A percentile compares a stretch with the other conserved stretches of the same genome.
These are phyloP conservation scores for Penicilliopsis zonata DNA, from an alignment of 495 filamentous ascomycete genomes.

Conservation along the genomic window DNA sequence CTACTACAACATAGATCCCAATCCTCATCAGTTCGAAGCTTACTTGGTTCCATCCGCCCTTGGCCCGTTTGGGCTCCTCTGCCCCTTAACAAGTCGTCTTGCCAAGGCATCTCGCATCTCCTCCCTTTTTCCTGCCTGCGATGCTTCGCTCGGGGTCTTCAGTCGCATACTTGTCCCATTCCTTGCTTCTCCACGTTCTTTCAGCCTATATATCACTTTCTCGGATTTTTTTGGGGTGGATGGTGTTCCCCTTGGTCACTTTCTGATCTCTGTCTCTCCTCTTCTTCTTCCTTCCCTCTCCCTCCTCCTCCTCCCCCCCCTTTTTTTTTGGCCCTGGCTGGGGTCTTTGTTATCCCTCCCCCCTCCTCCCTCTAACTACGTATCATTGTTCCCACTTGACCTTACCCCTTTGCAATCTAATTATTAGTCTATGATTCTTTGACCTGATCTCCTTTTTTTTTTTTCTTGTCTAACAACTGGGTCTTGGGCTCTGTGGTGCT, in stretches of 20 bases:
- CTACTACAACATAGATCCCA: no score
- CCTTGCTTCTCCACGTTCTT: constrained; percentile 9
- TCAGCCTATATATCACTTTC: no score
- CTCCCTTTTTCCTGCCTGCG: no score
- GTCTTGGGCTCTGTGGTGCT: no score
- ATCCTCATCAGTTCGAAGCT: no score
- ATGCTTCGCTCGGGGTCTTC: constrained; percentile 3
- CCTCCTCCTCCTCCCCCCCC: neutral
- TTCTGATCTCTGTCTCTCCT: constrained; percentile 2
- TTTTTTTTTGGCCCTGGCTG: neutral
- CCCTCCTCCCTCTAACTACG: neutral
- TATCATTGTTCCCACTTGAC: constrained; percentile 1
- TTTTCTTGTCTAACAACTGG: no score
- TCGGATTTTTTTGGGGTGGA: neutral
- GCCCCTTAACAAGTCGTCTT: no score
- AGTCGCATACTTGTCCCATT: constrained; percentile 9
- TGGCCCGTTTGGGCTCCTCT: no score
- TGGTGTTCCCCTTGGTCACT: neutral
- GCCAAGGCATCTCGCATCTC: no score
- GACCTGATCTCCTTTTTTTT: no score
- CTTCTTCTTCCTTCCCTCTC: neutral
- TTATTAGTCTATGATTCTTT: constrained; percentile 1
- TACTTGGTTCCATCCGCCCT: no score
- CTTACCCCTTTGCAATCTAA: constrained; percentile 1
- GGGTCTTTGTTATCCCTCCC: neutral